A percentile compares a stretch with the other conserved stretches of the same genome.
Conservation (phyloP, 192 early-diverging fungal genomes). For the Umbelopsis isabellina region DNA sequence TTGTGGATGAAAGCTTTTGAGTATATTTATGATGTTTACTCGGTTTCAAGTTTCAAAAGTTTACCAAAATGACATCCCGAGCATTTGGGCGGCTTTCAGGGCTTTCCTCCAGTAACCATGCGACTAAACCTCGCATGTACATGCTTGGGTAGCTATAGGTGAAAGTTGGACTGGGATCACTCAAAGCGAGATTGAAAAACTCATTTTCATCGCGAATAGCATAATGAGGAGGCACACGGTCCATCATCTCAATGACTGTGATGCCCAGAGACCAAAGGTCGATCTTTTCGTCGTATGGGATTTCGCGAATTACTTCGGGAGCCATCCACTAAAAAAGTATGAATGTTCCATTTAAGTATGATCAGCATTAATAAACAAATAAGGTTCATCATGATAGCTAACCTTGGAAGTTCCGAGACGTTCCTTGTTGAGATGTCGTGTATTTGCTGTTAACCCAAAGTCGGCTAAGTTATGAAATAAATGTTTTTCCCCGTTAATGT, state of each 20-base stretch:
- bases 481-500: background rate
- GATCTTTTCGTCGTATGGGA: slow-evolving; percentile 37
- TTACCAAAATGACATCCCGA: slow-evolving; percentile 34
- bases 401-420: slow-evolving; percentile 45
- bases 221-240: slow-evolving; percentile 47
- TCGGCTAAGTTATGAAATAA: slow-evolving; percentile 31
- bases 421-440: slow-evolving; percentile 33
- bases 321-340: slow-evolving; percentile 43
- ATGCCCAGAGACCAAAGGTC: slow-evolving; percentile 46
- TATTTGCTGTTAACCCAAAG: slow-evolving; percentile 39
- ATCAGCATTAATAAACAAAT: slow-evolving; percentile 5
- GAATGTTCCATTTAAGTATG: slow-evolving; percentile 13
- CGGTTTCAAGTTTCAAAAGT: background rate
- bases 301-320: slow-evolving; percentile 43
- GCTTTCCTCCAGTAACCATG: slow-evolving; percentile 40
- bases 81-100: slow-evolving; percentile 31
- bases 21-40: background rate
- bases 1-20: background rate
- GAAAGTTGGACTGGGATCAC: slow-evolving; percentile 38
- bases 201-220: slow-evolving; percentile 29
- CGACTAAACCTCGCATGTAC: slow-evolving; percentile 37
- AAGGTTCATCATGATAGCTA: background rate
- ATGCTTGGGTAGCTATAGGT: slow-evolving; percentile 39
- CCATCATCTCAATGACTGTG: slow-evolving; percentile 51
- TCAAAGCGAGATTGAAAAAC: slow-evolving; percentile 27